Evolutionary conservation across 1,284 basidiomycete species (phyloP), one percentile per base, ranked within the genome.

Genomic region (Pseudozyma flocculosa): DNA sequence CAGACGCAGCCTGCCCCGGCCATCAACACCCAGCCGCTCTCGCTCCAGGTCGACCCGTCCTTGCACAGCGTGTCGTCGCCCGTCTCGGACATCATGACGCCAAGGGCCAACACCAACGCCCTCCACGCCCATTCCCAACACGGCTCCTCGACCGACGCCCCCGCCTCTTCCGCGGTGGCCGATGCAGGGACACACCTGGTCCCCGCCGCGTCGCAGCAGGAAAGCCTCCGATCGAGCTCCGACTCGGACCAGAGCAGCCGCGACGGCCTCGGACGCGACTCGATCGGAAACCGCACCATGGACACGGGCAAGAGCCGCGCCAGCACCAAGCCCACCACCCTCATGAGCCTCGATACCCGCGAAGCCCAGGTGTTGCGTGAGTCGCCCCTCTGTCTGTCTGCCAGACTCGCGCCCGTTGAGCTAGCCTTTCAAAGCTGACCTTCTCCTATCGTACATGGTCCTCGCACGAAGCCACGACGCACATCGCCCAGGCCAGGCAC

Each of bases 241-340:
- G 51, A 58, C 29, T 57, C 61, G 18, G 54, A 57, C 39, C 50
- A 46, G 19, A 64, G 57, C 58, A 64, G 58, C 42, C 40, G 57
- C 21, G 22, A 29, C 10, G 47, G 40, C 47, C 7, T 43, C 7
- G 54, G 40, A 5, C 51, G 62, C n/a, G 62, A 71, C 43, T 69
- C 66, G 40, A 56, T 67, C 38, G 69, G 62, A 46, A 68, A 65
- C 44, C 50, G 66, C 22, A 72, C 69, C 17, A 61, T 69, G 60
- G 70, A 73, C 53, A 73, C 70, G 1, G 56, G 62, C 44, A 89
- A 87, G 72, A 86, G 88, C 68, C 85, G 88, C 21, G 89, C 90
- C 0, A 91, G 89, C 73, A 97, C 93, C 5, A 96, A 96, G 78
- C 93, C 92, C 2, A 97, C 93, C 2, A 97, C 93, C 0, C 79